Conservation (phyloP, 2,329 filamentous ascomycete genomes). For the Sporothrix mexicana region DNA sequence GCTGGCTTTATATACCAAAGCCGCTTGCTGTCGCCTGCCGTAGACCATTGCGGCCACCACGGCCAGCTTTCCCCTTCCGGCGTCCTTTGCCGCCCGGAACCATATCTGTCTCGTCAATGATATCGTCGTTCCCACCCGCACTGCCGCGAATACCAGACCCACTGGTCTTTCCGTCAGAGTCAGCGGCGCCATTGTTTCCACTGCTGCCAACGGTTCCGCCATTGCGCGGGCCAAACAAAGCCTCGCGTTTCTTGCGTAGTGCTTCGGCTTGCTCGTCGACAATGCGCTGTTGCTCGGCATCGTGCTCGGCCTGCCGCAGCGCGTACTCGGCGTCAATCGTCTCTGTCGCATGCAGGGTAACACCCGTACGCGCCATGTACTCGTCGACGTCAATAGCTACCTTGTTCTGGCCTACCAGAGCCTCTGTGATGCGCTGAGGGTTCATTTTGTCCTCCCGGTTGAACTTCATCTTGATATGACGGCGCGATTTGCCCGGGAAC, state of each 20-base stretch:
- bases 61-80: slow-evolving; percentile 26
- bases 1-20: slow-evolving; percentile 36
- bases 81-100: slow-evolving; percentile 13
- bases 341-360: slow-evolving; percentile 61
- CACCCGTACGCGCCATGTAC: slow-evolving; percentile 61
- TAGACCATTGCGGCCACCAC: slow-evolving; percentile 21
- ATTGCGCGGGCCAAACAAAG: slow-evolving; percentile 49
- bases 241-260: slow-evolving; percentile 55
- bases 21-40: slow-evolving; percentile 35
- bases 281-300: slow-evolving; percentile 53
- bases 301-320: slow-evolving; percentile 51
- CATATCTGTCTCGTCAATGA: slow-evolving; percentile 39
- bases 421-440: slow-evolving; percentile 66
- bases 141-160: background rate
- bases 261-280: slow-evolving; percentile 56
- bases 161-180: background rate
- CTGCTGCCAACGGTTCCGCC: slow-evolving; percentile 43
- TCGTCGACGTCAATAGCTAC: slow-evolving; percentile 65
- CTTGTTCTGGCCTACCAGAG: slow-evolving; percentile 65
- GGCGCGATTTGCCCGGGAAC: slow-evolving; percentile 73
- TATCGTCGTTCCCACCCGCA: slow-evolving; percentile 33
- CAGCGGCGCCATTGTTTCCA: slow-evolving; percentile 6
- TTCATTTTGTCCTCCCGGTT: slow-evolving; percentile 76
- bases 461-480: slow-evolving; percentile 82
- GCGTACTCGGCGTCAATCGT: slow-evolving; percentile 61